Evolutionary conservation across 2,329 filamentous ascomycete species (phyloP).

Genomic region (Didymella segeticola): DNA sequence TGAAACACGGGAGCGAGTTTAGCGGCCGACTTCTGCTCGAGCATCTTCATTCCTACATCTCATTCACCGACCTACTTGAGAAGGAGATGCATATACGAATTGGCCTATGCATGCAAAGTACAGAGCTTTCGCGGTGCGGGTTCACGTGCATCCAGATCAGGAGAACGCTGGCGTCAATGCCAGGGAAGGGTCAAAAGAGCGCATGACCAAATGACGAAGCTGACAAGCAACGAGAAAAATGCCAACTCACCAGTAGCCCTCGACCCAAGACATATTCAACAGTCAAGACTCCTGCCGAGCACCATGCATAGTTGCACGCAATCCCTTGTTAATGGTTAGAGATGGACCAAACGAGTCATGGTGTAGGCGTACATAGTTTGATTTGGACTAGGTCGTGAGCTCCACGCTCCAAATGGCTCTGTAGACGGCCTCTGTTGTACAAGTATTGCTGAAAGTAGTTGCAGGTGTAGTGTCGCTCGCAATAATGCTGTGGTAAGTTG

Average conservation of each 20-base stretch:
- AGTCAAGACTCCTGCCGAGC: conserved; percentile 2
- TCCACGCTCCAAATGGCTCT: conserved; percentile 22
- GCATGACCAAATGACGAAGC: conserved; percentile 4
- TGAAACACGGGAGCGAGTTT: not conserved
- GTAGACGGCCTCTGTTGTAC: conserved; percentile 33
- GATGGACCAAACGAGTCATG: conserved; percentile 34
- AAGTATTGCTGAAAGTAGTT: conserved; percentile 27
- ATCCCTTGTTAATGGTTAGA: conserved; percentile 44
- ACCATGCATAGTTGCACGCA: conserved; percentile 17
- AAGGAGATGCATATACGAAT: conserved; percentile 8
- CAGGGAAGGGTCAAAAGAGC: not conserved
- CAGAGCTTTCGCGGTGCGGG: not conserved
- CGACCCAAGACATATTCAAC: not conserved
- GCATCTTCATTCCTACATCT: conserved; percentile 13
- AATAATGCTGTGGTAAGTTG: conserved; percentile 43
- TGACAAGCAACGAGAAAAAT: not conserved
- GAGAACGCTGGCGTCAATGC: not conserved
- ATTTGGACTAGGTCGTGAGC: conserved; percentile 39
- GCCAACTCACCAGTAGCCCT: conserved; percentile 15
- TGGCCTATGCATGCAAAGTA: conserved; percentile 1
- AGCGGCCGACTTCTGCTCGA: not conserved
- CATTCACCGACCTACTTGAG: conserved; percentile 15
- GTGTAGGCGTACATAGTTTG: conserved; percentile 44
- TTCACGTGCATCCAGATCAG: not conserved
- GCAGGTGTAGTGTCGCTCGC: conserved; percentile 25